Base-by-base conservation (phyloP, 1,284 basidiomycete genomes). In the Volvariella surrecta region DNA sequence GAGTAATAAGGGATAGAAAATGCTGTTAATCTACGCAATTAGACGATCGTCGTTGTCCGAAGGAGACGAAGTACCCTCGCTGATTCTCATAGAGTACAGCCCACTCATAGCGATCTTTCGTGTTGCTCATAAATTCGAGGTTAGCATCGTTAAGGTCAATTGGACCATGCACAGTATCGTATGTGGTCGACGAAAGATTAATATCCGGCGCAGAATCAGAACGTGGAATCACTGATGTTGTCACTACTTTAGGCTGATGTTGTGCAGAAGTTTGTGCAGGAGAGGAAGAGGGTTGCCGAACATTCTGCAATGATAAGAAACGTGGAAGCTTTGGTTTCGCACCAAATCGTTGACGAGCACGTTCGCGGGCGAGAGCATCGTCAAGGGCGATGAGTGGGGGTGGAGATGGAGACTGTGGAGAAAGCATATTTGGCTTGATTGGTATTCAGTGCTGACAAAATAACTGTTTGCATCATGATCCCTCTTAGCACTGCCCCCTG, bases 1-100 rank as follows among this genome's bases (percentile, higher is more conserved):
- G 87, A 89, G 54, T 88, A 89, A 52, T 81, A 76, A 0, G 80
- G 74, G 1, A 71, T 72, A 16, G 82, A 85, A 58, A 86, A 84
- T n/a, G 86, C 40, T 19, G 79, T 87, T 49, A 80, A 58, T 6
- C 85, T 85, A 50, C 16, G 31, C 21, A 55, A 45, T 24, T 40
- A 37, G n/a, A 44, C 16, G 39, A 15, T 20, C n/a, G 20, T 19
- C 4, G 40, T 24, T 20, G 20, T 30, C 35, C 39, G 38, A 40
- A 24, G 34, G 8, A 11, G 22, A 11, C 32, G 8, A 64, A 71
- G 46, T 52, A 85, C 85, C 86, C 86, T 57, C 86, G 66, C 59
- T 89, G 86, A 55, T 89, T 87, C 60, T 89, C 70, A 37, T 67
- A 71, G 7, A 89, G 53, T 11, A 83, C 59, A 6, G 81, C 85